Evolutionary conservation across 2,329 filamentous ascomycete species (phyloP), one percentile per base, ranked within the genome.

Genomic region (Gremmenia infestans): DNA sequence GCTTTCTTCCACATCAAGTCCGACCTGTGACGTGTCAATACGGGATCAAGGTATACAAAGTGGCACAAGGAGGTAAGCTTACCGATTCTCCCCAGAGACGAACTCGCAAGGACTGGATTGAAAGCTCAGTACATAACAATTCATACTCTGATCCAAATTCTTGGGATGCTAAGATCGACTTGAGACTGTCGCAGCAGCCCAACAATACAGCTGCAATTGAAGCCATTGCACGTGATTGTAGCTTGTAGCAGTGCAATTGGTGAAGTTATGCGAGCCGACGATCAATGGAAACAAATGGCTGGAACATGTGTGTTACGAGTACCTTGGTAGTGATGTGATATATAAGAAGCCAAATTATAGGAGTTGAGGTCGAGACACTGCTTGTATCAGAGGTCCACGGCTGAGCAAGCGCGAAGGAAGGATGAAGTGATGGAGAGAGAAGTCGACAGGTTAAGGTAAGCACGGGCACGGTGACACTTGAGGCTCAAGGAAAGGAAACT

Each of bases 51-150:
- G 9, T 15, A 40, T 25, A 1, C 35, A 28, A 12, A 15, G 35
- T n/a, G 2, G 28, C 4, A 15, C 4, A 7, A 54, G 12, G 37
- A 54, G 12, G 40, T 6, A 52, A 9, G 22, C 60, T 19, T 53
- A 65, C 62, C 32, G 62, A 60, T 48, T 65, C 58, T 39, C 59
- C 62, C 63, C 63, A 65, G 2, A 64, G 52, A 32, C 56, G 59
- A 25, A 65, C 50, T 37, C 63, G 53, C 32, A 62, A 46, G 50
- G 53, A 64, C 55, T 64, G 62, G 11, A 64, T 49, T 5, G 58
- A 59, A 45, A 65, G 54, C 45, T 65, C 63, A 5, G 59, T 63
- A 39, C 60, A 63, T 15, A 63, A 28, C 17, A 64, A 28, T 46
- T 65, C 62, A 46, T 64, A 65, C 22, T 65, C 60, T 5, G 53